Percentiles rank a stretch among this genome's conserved stretches.
Evolutionary conservation across 345 rosid genomes (phyloP).

Genomic region (Nasturtium officinale): DNA sequence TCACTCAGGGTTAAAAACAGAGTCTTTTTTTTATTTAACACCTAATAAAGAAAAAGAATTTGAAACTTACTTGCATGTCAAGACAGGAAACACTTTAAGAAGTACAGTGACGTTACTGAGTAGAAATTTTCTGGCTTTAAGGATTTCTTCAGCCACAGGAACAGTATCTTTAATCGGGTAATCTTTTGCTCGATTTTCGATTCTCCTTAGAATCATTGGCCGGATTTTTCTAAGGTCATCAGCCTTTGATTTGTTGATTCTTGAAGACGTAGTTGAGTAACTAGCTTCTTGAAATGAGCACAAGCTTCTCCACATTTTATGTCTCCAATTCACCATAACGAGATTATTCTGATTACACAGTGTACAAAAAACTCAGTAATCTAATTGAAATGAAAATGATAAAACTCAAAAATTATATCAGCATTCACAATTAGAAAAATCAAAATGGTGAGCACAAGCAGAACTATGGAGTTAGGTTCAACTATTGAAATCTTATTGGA

Average conservation of each 20-base stretch:
- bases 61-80: slow-evolving; percentile 69
- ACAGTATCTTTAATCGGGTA: slow-evolving; percentile 62
- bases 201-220: slow-evolving; percentile 79
- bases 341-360: too few relatives aligned
- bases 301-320: slow-evolving; percentile 29
- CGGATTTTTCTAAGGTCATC: slow-evolving; percentile 62
- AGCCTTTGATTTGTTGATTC: slow-evolving; percentile 55
- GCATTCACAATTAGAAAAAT: not conserved
- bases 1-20: slow-evolving; percentile 1
- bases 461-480: not conserved
- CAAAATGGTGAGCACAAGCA: not conserved
- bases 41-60: not conserved
- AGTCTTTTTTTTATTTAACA: not conserved
- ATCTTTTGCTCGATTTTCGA: slow-evolving; percentile 68
- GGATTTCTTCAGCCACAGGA: slow-evolving; percentile 73
- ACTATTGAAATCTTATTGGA: not conserved
- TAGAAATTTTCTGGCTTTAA: slow-evolving; percentile 56
- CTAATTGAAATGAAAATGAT: too few relatives aligned
- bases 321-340: slow-evolving; percentile 42
- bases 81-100: slow-evolving; percentile 56
- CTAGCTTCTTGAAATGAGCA: slow-evolving; percentile 25
- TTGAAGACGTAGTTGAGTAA: slow-evolving; percentile 34
- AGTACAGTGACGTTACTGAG: slow-evolving; percentile 61
- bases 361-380: too few relatives aligned
- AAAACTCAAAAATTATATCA: too few relatives aligned